These are phyloP conservation scores for Orobanche coerulescens DNA, from an alignment of 257 asterid genomes.

Conservation along the genomic window DNA sequence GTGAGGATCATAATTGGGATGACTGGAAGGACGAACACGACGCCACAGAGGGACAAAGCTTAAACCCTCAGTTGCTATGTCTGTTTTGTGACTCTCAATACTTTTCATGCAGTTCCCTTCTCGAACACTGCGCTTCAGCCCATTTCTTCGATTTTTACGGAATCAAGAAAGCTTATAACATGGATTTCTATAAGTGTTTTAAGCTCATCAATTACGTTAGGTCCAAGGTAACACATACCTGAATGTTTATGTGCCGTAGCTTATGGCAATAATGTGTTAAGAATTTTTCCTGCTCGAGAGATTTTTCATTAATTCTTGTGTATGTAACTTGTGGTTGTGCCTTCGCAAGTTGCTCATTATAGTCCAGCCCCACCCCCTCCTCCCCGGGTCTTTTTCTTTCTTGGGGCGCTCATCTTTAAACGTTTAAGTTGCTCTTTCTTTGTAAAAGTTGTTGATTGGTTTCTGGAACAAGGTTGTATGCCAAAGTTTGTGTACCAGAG, in stretches of 20 bases:
- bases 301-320: neutral
- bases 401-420: neutral
- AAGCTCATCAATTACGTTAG: conserved; percentile 84
- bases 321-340: neutral
- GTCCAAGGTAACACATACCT: conserved; percentile 50
- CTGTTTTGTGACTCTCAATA: conserved; percentile 59
- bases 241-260: neutral
- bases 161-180: conserved; percentile 24
- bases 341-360: neutral
- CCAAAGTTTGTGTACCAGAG: neutral
- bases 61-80: conserved; percentile 31
- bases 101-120: conserved; percentile 40
- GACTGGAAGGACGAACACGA: conserved; percentile 42
- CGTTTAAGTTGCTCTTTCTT: neutral
- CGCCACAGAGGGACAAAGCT: conserved; percentile 22
- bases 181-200: conserved; percentile 79
- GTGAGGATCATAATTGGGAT: conserved; percentile 42
- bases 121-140: conserved; percentile 59
- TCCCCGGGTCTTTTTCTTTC: neutral
- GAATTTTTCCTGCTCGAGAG: neutral
- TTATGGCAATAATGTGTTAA: neutral
- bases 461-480: neutral
- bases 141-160: conserved; percentile 59
- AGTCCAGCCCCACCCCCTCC: neutral
- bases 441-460: neutral